These are phyloP conservation scores for Aspergillus fumigatus DNA, from an alignment of 2,329 filamentous ascomycete genomes.

Conservation along the genomic window DNA sequence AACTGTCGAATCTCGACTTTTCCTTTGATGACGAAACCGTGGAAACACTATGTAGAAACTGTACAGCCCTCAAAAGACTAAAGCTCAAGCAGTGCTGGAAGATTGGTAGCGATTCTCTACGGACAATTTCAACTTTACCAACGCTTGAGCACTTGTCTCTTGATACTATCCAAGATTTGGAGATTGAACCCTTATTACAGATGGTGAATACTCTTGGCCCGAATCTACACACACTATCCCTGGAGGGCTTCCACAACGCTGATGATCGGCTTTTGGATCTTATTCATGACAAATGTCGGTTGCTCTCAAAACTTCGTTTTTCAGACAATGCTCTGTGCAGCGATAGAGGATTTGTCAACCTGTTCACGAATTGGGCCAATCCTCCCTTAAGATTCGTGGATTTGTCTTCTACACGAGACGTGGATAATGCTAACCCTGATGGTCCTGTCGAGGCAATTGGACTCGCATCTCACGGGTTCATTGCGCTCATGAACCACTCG, in stretches of 20 bases:
- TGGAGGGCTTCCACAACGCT: constrained; percentile 62
- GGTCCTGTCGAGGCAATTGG: constrained; percentile 62
- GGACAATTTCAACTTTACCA: constrained; percentile 57
- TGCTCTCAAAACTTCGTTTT: constrained; percentile 73
- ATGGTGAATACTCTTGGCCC: constrained; percentile 61
- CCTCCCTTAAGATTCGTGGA: constrained; percentile 66
- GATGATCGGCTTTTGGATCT: constrained; percentile 66
- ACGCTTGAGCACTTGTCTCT: constrained; percentile 72
- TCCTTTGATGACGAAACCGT: constrained; percentile 72
- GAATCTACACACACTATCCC: constrained; percentile 69
- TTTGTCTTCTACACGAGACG: constrained; percentile 69
- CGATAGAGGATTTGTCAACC: constrained; percentile 64
- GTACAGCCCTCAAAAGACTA: constrained; percentile 65
- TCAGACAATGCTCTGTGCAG: constrained; percentile 71
- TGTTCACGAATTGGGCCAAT: constrained; percentile 77
- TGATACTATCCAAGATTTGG: constrained; percentile 55
- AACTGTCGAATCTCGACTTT: constrained; percentile 78
- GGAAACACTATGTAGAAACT: constrained; percentile 56
- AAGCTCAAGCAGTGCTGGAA: constrained; percentile 80
- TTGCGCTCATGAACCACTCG: constrained; percentile 79
- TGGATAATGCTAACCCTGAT: constrained; percentile 67
- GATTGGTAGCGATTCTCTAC: constrained; percentile 62
- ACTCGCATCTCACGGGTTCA: constrained; percentile 70
- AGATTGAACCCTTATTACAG: constrained; percentile 54
- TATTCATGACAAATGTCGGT: constrained; percentile 65